Evolutionary conservation across 306 rosid genomes (phyloP).

Genomic region (Citrullus amarus): DNA sequence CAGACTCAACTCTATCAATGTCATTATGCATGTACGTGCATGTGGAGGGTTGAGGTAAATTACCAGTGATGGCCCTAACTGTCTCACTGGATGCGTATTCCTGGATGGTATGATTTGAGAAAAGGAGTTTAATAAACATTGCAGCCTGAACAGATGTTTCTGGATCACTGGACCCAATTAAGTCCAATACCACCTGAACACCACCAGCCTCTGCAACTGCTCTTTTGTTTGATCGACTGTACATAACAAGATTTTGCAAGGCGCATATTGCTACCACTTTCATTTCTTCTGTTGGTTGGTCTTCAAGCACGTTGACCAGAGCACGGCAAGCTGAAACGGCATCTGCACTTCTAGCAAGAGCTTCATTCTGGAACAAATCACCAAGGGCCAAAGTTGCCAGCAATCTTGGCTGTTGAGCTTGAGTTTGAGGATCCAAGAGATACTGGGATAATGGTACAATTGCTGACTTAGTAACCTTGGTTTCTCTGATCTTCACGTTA

Average conservation of each 20-base stretch:
- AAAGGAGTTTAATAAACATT: slow-evolving; percentile 89
- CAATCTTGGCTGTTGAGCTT: slow-evolving; percentile 92
- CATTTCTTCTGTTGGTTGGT: slow-evolving; percentile 99
- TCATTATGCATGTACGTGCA: not conserved
- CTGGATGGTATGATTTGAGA: slow-evolving; percentile 94
- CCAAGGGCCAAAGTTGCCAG: slow-evolving; percentile 97
- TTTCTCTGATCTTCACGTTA: slow-evolving; percentile 90
- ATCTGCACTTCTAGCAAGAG: slow-evolving; percentile 84
- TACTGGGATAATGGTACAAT: slow-evolving; percentile 88
- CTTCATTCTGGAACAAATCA: slow-evolving; percentile 89
- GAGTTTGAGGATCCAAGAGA: slow-evolving; percentile 97
- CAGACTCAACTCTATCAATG: not conserved
- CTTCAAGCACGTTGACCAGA: slow-evolving; percentile 94
- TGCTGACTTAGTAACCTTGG: slow-evolving; percentile 83
- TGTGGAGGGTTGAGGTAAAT: slow-evolving; percentile 21
- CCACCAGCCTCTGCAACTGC: slow-evolving; percentile 99
- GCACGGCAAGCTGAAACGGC: slow-evolving; percentile 99
- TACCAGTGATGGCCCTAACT: slow-evolving; percentile 91
- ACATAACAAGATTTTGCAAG: slow-evolving; percentile 95
- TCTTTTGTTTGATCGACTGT: slow-evolving; percentile 88
- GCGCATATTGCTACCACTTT: slow-evolving; percentile 98
- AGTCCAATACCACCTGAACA: slow-evolving; percentile 94
- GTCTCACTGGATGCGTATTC: slow-evolving; percentile 99
- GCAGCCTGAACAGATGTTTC: slow-evolving; percentile 96
- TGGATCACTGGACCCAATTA: slow-evolving; percentile 88